A percentile compares a stretch with the other conserved stretches of the same genome.
Conservation (phyloP, 2,329 filamentous ascomycete genomes). For the Botryotinia narcissicola region DNA sequence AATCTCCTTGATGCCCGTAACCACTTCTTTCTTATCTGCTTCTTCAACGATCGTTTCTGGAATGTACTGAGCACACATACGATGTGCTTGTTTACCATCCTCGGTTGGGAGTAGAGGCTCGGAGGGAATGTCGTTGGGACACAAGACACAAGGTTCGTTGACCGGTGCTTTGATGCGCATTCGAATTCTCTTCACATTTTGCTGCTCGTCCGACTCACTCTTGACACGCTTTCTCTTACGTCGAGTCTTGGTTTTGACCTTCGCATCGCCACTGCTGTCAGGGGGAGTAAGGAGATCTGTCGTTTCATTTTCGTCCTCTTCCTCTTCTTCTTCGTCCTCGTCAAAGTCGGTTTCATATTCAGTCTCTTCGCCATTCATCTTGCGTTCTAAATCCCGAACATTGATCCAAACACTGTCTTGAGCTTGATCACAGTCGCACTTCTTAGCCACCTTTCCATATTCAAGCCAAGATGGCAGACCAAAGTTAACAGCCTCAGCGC, state of each 20-base stretch:
- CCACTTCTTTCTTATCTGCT: constrained; percentile 64
- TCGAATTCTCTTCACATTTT: constrained; percentile 67
- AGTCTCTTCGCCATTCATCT: constrained; percentile 83
- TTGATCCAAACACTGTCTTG: constrained; percentile 99
- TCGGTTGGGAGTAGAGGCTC: constrained; percentile 84
- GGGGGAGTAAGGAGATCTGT: constrained; percentile 78
- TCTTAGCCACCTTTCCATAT: constrained; percentile 92
- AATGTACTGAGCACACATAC: constrained; percentile 84
- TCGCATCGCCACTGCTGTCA: constrained; percentile 65
- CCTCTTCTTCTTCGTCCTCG: constrained; percentile 65
- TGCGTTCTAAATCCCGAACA: constrained; percentile 92
- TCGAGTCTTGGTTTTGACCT: constrained; percentile 50
- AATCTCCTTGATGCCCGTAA: constrained; percentile 78
- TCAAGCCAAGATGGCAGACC: constrained; percentile 93
- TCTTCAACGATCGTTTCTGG: constrained; percentile 83
- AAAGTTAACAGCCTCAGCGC: constrained; percentile 98
- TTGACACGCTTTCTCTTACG: constrained; percentile 67
- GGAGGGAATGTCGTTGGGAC: constrained; percentile 82
- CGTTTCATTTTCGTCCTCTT: constrained; percentile 58
- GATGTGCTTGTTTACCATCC: constrained; percentile 82
- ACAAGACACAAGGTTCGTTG: constrained; percentile 83
- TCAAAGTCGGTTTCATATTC: constrained; percentile 79
- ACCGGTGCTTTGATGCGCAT: constrained; percentile 67
- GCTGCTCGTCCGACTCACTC: constrained; percentile 42
- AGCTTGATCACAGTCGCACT: constrained; percentile 91